Conservation (phyloP, 345 rosid genomes). For the Salix brachista region DNA sequence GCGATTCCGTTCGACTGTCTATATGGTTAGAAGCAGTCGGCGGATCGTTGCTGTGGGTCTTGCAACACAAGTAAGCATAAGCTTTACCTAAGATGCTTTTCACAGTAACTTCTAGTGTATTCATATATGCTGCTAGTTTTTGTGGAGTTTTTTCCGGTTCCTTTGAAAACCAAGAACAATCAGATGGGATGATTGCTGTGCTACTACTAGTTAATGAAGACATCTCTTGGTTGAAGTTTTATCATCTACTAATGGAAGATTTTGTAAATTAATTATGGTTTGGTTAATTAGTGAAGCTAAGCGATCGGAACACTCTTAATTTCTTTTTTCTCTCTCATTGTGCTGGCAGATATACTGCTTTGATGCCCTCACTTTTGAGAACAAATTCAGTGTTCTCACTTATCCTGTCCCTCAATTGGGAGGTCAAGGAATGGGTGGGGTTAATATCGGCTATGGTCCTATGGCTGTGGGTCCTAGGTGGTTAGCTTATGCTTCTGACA, state of each 20-base stretch:
- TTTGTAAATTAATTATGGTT: slow-evolving; percentile 10
- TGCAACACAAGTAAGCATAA: slow-evolving; percentile 66
- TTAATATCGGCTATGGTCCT: slow-evolving; percentile 91
- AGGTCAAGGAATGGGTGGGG: slow-evolving; percentile 66
- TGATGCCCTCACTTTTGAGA: slow-evolving; percentile 90
- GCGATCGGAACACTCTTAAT: slow-evolving; percentile 7
- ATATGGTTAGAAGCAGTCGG: slow-evolving; percentile 90
- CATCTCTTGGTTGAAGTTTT: slow-evolving; percentile 10
- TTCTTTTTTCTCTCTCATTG: slow-evolving; percentile 8
- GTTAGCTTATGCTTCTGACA: slow-evolving; percentile 94
- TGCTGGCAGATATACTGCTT: slow-evolving; percentile 88
- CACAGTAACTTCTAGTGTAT: slow-evolving; percentile 3
- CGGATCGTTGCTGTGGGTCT: slow-evolving; percentile 86
- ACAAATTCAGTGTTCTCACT: slow-evolving; percentile 86
- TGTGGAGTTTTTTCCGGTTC: not conserved
- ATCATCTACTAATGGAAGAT: not conserved
- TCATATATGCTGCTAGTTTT: not conserved
- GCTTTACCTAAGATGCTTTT: not conserved
- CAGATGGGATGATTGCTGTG: slow-evolving; percentile 10
- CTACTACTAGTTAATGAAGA: slow-evolving; percentile 3
- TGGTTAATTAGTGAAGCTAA: slow-evolving; percentile 3
- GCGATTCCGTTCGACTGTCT: slow-evolving; percentile 86
- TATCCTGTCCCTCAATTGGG: slow-evolving; percentile 87
- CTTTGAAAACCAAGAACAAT: slow-evolving; percentile 1
- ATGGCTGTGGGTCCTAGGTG: slow-evolving; percentile 96